Base-by-base conservation (phyloP, 2,329 filamentous ascomycete species). In the Camptophora hylomeconis region DNA sequence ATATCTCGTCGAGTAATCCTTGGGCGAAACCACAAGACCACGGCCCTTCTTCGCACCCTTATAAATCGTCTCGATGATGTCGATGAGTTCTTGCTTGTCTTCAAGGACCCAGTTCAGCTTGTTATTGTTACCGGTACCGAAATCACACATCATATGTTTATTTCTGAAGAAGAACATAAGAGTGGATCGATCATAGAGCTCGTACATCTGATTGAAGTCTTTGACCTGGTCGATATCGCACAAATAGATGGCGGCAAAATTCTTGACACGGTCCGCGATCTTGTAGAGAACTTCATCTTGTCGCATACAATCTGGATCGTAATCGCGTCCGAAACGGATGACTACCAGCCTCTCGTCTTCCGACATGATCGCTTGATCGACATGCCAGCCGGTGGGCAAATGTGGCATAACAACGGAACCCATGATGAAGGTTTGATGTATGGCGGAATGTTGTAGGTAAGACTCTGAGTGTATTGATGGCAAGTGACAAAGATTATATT, bases 81-180 rank as follows among this genome's bases (percentile, higher is more conserved):
- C 89, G 48, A 98, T 92, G 48, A 98, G 65, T 61, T 98, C 89
- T 56, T 95, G 87, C 61, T 98, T 95, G 51, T 98, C 87, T 58
- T 95, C 86, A 30, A 92, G 64, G 26, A 93, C 82, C 77, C 83
- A 93, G 53, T 94, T 94, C 44, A 94, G 65, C 57, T 95, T 95
- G 56, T 98, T 98, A 58, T 98, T 98, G 61, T 98, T 93, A 41
- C 89, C 89, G 2, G 89, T 98, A 25, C 87, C 87, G 45, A 94
- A 84, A 70, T 95, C 87, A 54, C 80, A 83, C 80, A 92, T 50
- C 38, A 46, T 46, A 24, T 46, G 44, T 29, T 98, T 98, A 55
- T 98, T 98, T 38, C 87, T 74, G 65, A 86, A 93, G 67, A 93
- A 93, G 65, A 82, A 92, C 80, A 94, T 94, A 56, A 95, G 75